phyloP scores from a whole-genome alignment of 2,329 filamentous ascomycete genomes.

The Diaporthe sp. region DNA sequence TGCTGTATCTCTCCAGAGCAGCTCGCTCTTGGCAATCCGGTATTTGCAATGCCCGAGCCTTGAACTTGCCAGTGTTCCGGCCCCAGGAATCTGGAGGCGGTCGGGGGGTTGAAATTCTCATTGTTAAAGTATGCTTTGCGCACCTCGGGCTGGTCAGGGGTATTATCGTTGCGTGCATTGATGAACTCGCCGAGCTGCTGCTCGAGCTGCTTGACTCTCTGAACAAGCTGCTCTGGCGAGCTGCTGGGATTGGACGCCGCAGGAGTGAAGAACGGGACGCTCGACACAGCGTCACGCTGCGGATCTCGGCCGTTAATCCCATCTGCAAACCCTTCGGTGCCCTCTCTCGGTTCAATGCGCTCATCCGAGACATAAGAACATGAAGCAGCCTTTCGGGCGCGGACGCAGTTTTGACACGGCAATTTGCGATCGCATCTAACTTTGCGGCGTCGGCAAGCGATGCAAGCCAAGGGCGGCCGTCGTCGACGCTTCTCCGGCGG shows the following conservation, averaged over 20 bases:
- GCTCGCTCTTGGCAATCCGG: neutral
- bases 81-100: slow-evolving; percentile 48
- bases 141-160: slow-evolving; percentile 37
- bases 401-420: slow-evolving; percentile 54
- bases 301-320: slow-evolving; percentile 14
- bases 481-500: slow-evolving; percentile 36
- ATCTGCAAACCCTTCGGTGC: neutral
- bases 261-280: slow-evolving; percentile 6
- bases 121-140: slow-evolving; percentile 47
- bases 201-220: slow-evolving; percentile 55
- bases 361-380: slow-evolving; percentile 48
- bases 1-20: neutral
- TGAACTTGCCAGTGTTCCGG: slow-evolving; percentile 37
- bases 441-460: slow-evolving; percentile 55
- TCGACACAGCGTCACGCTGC: slow-evolving; percentile 14
- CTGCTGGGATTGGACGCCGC: neutral
- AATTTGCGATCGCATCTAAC: slow-evolving; percentile 53
- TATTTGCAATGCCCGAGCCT: neutral
- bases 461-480: slow-evolving; percentile 43
- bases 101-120: slow-evolving; percentile 56
- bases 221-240: slow-evolving; percentile 43
- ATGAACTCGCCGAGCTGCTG: slow-evolving; percentile 48
- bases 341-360: slow-evolving; percentile 28
- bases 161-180: slow-evolving; percentile 28
- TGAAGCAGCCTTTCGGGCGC: slow-evolving; percentile 45